Conservation (phyloP, 371 early-diverging fungal species). For the Lichtheimia hyalospora region DNA sequence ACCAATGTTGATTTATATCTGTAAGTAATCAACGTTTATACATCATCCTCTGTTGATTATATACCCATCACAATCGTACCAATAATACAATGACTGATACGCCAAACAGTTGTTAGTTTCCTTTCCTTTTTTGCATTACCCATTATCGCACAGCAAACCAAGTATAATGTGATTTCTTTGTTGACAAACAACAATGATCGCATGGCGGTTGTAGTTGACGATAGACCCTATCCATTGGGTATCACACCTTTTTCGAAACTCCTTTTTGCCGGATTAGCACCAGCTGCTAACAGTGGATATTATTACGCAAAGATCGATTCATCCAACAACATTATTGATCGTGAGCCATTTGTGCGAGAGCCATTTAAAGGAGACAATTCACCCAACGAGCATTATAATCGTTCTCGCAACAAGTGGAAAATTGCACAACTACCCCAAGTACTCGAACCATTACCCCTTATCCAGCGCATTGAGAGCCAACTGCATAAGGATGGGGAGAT, state of each 20-base stretch:
- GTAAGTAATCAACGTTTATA: too few species aligned
- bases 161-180: background rate
- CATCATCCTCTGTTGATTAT: too few species aligned
- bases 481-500: conserved; percentile 21
- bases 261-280: conserved; percentile 13
- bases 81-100: too few species aligned
- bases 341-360: conserved; percentile 11
- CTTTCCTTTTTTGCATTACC: too few species aligned
- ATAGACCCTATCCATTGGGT: conserved; percentile 5
- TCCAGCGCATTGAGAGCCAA: conserved; percentile 13
- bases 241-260: background rate
- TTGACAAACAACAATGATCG: background rate
- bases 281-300: conserved; percentile 16
- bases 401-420: conserved; percentile 7
- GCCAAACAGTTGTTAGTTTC: too few species aligned
- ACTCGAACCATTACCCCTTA: conserved; percentile 5
- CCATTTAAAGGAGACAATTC: conserved; percentile 5
- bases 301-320: background rate
- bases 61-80: too few species aligned
- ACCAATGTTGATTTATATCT: too few species aligned
- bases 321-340: background rate
- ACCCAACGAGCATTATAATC: conserved; percentile 23
- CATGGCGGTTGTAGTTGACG: conserved; percentile 16
- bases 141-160: too few species aligned
- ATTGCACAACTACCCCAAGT: conserved; percentile 6